Evolutionary conservation across 1,284 basidiomycete species (phyloP).

Genomic region (Lentinus polychrous): DNA sequence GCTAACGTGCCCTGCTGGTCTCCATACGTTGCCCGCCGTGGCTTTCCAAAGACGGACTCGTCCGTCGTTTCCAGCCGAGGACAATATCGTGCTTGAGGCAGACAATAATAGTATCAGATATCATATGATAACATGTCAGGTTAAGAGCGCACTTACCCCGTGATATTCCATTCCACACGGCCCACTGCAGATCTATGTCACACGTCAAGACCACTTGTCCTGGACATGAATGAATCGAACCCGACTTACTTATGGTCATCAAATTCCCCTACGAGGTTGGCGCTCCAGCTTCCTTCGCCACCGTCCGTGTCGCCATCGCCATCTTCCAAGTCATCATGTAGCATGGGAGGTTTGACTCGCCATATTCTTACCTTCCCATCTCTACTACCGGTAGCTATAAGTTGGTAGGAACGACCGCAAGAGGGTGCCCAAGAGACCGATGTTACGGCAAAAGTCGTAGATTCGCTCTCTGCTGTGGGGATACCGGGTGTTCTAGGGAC

Average conservation of each 20-base stretch:
- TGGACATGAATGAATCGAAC: neutral
- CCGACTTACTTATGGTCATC: slow-evolving; percentile 65
- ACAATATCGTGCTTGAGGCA: slow-evolving; percentile 68
- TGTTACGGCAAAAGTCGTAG: slow-evolving; percentile 57
- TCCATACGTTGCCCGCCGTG: slow-evolving; percentile 67
- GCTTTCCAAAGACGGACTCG: slow-evolving; percentile 86
- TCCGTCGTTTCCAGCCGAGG: slow-evolving; percentile 87
- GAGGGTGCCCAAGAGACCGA: slow-evolving; percentile 87
- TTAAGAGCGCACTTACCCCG: slow-evolving; percentile 47
- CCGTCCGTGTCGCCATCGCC: slow-evolving; percentile 33
- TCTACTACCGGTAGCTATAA: slow-evolving; percentile 81
- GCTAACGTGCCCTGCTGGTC: slow-evolving; percentile 69
- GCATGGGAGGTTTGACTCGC: slow-evolving; percentile 56
- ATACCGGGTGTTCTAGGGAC: slow-evolving; percentile 7
- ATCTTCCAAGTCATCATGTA: slow-evolving; percentile 21
- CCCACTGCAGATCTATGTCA: slow-evolving; percentile 53
- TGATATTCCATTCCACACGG: slow-evolving; percentile 83
- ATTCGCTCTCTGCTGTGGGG: slow-evolving; percentile 24
- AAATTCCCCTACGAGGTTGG: slow-evolving; percentile 75
- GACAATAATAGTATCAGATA: neutral
- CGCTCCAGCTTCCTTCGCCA: slow-evolving; percentile 60
- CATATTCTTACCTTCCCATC: slow-evolving; percentile 88
- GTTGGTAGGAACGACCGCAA: slow-evolving; percentile 86
- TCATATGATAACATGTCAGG: slow-evolving; percentile 21
- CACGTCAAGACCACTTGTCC: neutral